Percentiles rank a stretch among this genome's conserved stretches.
These are phyloP conservation scores for Anastatica hierochuntica DNA, from an alignment of 345 rosid genomes.

Conservation along the genomic window DNA sequence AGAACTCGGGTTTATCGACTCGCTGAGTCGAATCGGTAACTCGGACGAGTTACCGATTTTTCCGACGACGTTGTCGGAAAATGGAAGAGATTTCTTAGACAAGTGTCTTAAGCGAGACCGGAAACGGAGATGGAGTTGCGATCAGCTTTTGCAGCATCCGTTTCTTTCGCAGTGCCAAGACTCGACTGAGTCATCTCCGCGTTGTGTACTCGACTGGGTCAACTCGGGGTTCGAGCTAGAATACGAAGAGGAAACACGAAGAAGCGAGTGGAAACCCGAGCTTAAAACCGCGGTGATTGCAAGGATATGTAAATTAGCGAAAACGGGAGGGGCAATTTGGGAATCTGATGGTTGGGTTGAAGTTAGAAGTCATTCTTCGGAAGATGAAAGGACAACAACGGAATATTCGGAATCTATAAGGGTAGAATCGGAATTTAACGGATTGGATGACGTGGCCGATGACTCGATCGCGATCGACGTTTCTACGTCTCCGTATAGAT, in stretches of 20 bases:
- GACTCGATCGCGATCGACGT: neutral
- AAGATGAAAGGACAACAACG: slow-evolving; percentile 11
- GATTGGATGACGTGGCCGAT: slow-evolving; percentile 9
- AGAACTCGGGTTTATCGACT: slow-evolving; percentile 30
- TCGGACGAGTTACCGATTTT: slow-evolving; percentile 39
- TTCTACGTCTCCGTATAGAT: neutral
- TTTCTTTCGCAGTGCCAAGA: slow-evolving; percentile 29
- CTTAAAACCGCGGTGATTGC: slow-evolving; percentile 15
- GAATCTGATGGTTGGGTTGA: slow-evolving; percentile 51
- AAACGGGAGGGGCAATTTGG: slow-evolving; percentile 33
- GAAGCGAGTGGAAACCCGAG: neutral
- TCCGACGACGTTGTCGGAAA: slow-evolving; percentile 36
- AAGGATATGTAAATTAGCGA: slow-evolving; percentile 34
- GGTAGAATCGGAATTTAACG: slow-evolving; percentile 12
- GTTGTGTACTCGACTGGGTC: slow-evolving; percentile 57
- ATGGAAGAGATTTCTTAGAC: slow-evolving; percentile 49
- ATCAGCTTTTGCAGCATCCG: slow-evolving; percentile 58
- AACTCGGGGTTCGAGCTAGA: slow-evolving; percentile 11
- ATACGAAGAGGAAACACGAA: slow-evolving; percentile 15
- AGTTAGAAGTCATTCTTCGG: slow-evolving; percentile 27
- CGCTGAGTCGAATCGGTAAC: slow-evolving; percentile 44
- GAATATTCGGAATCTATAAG: slow-evolving; percentile 16
- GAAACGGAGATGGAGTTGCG: slow-evolving; percentile 59
- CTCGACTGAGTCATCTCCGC: slow-evolving; percentile 47
- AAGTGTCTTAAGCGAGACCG: slow-evolving; percentile 52